phyloP scores from a whole-genome alignment of 1,284 basidiomycete species.

The Abortiporus biennis region DNA sequence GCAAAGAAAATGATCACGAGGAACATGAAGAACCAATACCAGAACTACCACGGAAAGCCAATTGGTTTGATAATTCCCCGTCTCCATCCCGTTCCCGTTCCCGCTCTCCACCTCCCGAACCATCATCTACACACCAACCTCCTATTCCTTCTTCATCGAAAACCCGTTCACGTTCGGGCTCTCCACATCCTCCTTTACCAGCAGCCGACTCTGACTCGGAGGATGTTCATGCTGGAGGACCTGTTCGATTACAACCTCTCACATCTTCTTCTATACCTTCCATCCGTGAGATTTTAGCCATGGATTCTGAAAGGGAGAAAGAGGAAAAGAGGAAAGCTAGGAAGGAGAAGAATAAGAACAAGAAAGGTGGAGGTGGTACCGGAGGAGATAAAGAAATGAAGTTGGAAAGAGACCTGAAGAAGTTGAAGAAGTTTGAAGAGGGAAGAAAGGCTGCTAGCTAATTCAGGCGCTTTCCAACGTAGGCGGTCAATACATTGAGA shows the following conservation, averaged over 20 bases:
- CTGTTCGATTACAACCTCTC: slow-evolving; percentile 59
- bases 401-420: slow-evolving; percentile 46
- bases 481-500: too few relatives aligned
- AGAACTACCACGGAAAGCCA: background rate
- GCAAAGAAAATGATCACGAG: slow-evolving; percentile 17
- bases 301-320: slow-evolving; percentile 61
- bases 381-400: slow-evolving; percentile 16
- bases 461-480: too few relatives aligned
- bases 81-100: too few relatives aligned
- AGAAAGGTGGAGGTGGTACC: slow-evolving; percentile 11
- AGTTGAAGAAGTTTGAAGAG: too few relatives aligned
- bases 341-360: slow-evolving; percentile 56
- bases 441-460: too few relatives aligned
- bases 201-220: slow-evolving; percentile 21
- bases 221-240: slow-evolving; percentile 34
- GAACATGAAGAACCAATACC: slow-evolving; percentile 14
- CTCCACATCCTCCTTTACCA: slow-evolving; percentile 11
- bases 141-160: slow-evolving; percentile 7
- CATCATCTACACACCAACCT: background rate
- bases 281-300: slow-evolving; percentile 72
- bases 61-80: slow-evolving; percentile 13
- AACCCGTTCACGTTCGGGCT: slow-evolving; percentile 11
- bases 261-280: slow-evolving; percentile 73
- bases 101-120: background rate
- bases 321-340: slow-evolving; percentile 58